These are phyloP conservation scores for Ceratobasidium sp. DNA, from an alignment of 1,284 basidiomycete species.

Conservation along the genomic window DNA sequence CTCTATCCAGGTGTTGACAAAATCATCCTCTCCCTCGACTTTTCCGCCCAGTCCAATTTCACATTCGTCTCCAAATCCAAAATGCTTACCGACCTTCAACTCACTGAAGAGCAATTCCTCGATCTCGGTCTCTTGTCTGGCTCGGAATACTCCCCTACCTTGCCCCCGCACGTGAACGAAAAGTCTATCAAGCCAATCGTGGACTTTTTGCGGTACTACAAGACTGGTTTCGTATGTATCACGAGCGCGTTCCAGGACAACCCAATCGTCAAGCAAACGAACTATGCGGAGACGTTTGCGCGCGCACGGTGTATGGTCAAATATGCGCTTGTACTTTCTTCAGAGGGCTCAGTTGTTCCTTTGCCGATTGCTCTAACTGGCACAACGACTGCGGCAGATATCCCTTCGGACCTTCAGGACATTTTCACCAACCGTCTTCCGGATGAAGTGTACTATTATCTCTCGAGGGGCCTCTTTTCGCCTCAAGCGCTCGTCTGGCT, in stretches of 20 bases:
- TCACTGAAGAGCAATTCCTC: slow-evolving; percentile 92
- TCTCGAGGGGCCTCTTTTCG: slow-evolving; percentile 90
- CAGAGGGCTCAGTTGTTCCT: slow-evolving; percentile 89
- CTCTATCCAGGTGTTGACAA: slow-evolving; percentile 92
- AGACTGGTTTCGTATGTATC: slow-evolving; percentile 84
- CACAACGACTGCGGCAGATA: slow-evolving; percentile 79
- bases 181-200: slow-evolving; percentile 82
- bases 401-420: slow-evolving; percentile 92
- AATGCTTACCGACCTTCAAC: slow-evolving; percentile 78
- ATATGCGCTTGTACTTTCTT: slow-evolving; percentile 89
- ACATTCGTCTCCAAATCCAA: slow-evolving; percentile 85
- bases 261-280: slow-evolving; percentile 76
- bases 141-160: slow-evolving; percentile 85
- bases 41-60: slow-evolving; percentile 76
- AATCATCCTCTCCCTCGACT: slow-evolving; percentile 88
- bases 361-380: slow-evolving; percentile 80
- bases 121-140: slow-evolving; percentile 94
- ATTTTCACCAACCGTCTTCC: slow-evolving; percentile 95
- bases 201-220: slow-evolving; percentile 90
- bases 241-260: slow-evolving; percentile 75
- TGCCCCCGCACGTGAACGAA: slow-evolving; percentile 84
- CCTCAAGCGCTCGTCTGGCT: slow-evolving; percentile 92
- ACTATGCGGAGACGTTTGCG: slow-evolving; percentile 89
- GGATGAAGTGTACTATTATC: slow-evolving; percentile 96
- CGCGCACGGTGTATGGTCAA: slow-evolving; percentile 93